phyloP scores from a whole-genome alignment of 2,329 filamentous ascomycete genomes.

The Anthostomella pinea region DNA sequence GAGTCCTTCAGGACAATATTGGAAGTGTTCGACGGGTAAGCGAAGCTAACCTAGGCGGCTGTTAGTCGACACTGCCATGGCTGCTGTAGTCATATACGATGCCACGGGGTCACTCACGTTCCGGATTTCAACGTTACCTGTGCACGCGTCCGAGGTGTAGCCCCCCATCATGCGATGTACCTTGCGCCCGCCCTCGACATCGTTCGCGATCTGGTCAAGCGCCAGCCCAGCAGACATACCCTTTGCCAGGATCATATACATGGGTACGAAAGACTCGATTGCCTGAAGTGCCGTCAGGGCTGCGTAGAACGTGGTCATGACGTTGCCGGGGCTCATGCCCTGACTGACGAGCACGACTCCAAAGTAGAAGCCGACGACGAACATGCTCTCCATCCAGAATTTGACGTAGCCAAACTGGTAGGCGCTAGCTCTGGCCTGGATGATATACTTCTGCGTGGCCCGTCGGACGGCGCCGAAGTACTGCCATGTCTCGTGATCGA shows the following conservation, averaged over 20 bases:
- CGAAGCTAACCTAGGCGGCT: slow-evolving; percentile 65
- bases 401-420: slow-evolving; percentile 71
- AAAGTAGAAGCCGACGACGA: slow-evolving; percentile 89
- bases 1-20: slow-evolving; percentile 58
- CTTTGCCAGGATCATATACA: slow-evolving; percentile 74
- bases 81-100: no score
- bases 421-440: slow-evolving; percentile 67
- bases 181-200: slow-evolving; percentile 25
- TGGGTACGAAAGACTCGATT: slow-evolving; percentile 70
- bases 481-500: slow-evolving; percentile 64
- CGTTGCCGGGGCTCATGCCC: slow-evolving; percentile 60
- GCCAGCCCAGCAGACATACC: slow-evolving; percentile 70
- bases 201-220: slow-evolving; percentile 47
- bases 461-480: slow-evolving; percentile 58
- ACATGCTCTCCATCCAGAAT: slow-evolving; percentile 73
- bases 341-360: slow-evolving; percentile 66
- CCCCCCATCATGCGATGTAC: slow-evolving; percentile 31
- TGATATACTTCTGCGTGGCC: slow-evolving; percentile 62
- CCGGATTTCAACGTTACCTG: slow-evolving; percentile 67
- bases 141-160: slow-evolving; percentile 43
- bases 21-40: slow-evolving; percentile 70
- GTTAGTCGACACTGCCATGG: no score
- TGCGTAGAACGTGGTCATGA: slow-evolving; percentile 84
- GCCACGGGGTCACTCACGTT: slow-evolving; percentile 51
- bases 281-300: slow-evolving; percentile 74